Conservation (phyloP, 2,329 filamentous ascomycete species). For the Pyricularia sp. region DNA sequence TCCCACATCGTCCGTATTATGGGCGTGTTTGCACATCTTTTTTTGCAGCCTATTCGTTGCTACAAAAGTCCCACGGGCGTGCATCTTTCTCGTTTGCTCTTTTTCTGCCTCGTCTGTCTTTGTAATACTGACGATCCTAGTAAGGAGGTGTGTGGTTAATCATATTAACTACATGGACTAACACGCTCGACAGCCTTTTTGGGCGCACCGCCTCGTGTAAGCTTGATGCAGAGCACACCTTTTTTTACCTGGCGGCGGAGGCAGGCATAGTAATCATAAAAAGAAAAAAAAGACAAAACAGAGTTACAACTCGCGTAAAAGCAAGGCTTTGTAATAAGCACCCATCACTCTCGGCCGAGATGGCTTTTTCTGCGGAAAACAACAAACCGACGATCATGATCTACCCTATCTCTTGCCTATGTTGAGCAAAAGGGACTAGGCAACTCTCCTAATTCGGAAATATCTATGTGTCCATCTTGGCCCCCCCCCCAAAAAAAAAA, state of each 20-base stretch:
- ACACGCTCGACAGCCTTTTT: not conserved
- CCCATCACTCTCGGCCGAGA: too few relatives aligned
- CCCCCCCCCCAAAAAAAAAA: too few relatives aligned
- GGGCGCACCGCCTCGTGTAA: not conserved
- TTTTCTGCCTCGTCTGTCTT: not conserved
- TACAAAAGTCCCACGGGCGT: not conserved
- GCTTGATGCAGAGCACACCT: not conserved
- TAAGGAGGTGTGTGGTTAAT: not conserved
- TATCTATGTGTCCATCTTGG: too few relatives aligned
- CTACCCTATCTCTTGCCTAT: not conserved
- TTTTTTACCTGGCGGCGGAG: not conserved
- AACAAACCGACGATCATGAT: not conserved
- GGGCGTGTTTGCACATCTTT: not conserved
- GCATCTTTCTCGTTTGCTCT: not conserved
- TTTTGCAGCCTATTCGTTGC: not conserved
- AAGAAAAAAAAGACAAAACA: too few relatives aligned
- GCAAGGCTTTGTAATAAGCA: too few relatives aligned
- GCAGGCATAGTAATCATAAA: not conserved
- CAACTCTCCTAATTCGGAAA: too few relatives aligned
- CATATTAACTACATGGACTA: not conserved
- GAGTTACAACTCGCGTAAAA: too few relatives aligned
- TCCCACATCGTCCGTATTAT: not conserved
- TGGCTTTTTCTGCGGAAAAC: not conserved
- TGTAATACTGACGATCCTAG: not conserved
- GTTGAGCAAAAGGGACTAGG: too few relatives aligned